Conservation (phyloP, 768 basidiomycete species). For the Collybiopsis confluens region DNA sequence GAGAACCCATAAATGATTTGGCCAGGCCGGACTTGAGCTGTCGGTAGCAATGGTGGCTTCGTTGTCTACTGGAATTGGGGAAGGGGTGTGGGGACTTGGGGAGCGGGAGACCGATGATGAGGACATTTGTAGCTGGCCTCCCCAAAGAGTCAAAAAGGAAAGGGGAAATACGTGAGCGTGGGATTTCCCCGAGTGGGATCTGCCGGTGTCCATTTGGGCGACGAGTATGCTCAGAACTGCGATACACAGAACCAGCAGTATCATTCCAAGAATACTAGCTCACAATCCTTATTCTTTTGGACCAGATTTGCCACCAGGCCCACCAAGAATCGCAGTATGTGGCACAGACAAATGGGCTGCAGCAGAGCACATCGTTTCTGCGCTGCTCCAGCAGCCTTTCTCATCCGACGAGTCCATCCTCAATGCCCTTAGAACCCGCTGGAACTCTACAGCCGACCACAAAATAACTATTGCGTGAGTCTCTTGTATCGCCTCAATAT, state of each 20-base stretch:
- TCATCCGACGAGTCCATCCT: slow-evolving; percentile 44
- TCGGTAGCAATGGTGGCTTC: slow-evolving; percentile 46
- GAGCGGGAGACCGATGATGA: slow-evolving; percentile 67
- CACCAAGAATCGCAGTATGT: slow-evolving; percentile 40
- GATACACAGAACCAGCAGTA: slow-evolving; percentile 42
- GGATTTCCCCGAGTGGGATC: too few species aligned
- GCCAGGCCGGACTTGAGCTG: slow-evolving; percentile 32
- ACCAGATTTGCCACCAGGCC: slow-evolving; percentile 26
- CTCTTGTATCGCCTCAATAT: slow-evolving; percentile 26
- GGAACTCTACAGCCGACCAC: slow-evolving; percentile 30
- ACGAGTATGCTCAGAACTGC: slow-evolving; percentile 33
- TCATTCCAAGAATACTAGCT: slow-evolving; percentile 43
- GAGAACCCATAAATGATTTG: slow-evolving; percentile 6
- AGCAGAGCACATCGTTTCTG: slow-evolving; percentile 58
- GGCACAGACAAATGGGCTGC: slow-evolving; percentile 49
- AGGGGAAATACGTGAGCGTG: too few species aligned
- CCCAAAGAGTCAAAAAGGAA: too few species aligned
- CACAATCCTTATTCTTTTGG: slow-evolving; percentile 38
- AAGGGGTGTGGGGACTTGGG: slow-evolving; percentile 68
- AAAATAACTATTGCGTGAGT: slow-evolving; percentile 37
- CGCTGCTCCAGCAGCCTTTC: slow-evolving; percentile 70
- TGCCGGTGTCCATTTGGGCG: too few species aligned
- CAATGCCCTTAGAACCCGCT: slow-evolving; percentile 42
- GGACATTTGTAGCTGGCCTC: too few species aligned
- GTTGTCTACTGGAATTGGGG: slow-evolving; percentile 51